These are phyloP conservation scores for Coprinopsis cinerea DNA, from an alignment of 768 basidiomycete species.

Conservation along the genomic window DNA sequence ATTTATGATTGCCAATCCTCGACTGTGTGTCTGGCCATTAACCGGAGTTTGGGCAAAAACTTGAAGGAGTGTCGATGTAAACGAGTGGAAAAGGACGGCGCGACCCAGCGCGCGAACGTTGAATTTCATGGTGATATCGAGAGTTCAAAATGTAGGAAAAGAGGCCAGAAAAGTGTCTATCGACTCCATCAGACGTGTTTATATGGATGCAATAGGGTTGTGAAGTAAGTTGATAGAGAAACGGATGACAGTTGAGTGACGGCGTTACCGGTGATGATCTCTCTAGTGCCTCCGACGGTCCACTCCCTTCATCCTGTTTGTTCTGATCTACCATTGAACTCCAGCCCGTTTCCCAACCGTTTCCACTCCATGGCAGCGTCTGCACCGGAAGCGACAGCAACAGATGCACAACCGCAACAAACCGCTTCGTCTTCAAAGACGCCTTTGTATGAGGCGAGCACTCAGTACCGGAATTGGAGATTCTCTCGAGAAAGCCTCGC, in stretches of 20 bases:
- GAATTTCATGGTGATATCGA: not conserved
- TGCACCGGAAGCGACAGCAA: not conserved
- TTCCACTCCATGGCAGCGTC: conserved; percentile 7
- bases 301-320: not conserved
- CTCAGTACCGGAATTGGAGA: conserved; percentile 85
- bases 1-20: conserved; percentile 32
- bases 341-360: too few species aligned
- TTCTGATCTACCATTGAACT: not conserved
- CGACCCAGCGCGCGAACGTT: conserved; percentile 1
- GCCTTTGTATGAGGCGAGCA: conserved; percentile 64
- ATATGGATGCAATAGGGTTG: not conserved
- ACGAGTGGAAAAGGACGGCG: not conserved
- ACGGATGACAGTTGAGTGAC: not conserved
- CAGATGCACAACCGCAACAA: not conserved
- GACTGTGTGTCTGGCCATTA: conserved; percentile 29
- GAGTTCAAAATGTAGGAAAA: not conserved
- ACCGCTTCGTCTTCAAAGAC: not conserved
- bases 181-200: not conserved
- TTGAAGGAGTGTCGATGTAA: conserved; percentile 6
- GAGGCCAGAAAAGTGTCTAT: not conserved
- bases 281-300: not conserved
- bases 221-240: not conserved
- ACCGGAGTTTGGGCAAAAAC: conserved; percentile 18
- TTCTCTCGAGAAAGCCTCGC: conserved; percentile 68
- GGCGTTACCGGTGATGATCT: not conserved